Conservation (phyloP, 2,329 filamentous ascomycete species). For the Chrysoporthe austroafricana region DNA sequence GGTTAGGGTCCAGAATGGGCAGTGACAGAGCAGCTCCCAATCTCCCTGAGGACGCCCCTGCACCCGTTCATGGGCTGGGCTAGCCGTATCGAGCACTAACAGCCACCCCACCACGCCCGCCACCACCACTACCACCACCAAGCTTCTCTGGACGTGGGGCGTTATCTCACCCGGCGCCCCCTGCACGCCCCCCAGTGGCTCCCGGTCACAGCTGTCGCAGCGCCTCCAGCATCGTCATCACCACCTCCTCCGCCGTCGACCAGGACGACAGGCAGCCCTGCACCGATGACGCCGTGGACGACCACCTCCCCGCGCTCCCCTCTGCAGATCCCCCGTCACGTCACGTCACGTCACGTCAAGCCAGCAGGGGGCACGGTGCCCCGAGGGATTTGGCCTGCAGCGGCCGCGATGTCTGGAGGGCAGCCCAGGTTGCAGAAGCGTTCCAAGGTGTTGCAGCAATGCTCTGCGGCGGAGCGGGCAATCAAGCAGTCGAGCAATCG, state of each 20-base stretch:
- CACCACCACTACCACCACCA: not conserved
- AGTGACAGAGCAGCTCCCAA: constrained; percentile 13
- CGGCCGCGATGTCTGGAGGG: not conserved
- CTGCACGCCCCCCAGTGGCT: not conserved
- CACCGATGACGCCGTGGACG: not conserved
- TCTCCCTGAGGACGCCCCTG: constrained; percentile 5
- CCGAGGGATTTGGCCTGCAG: not conserved
- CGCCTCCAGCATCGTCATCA: not conserved
- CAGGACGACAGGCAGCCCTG: not conserved
- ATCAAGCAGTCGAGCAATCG: not conserved
- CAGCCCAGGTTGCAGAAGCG: constrained; percentile 1
- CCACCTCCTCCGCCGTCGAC: not conserved
- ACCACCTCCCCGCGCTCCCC: not conserved
- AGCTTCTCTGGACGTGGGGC: not conserved
- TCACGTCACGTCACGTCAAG: no score
- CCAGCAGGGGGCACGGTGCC: not conserved
- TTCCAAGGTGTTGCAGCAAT: not conserved
- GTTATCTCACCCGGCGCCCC: not conserved
- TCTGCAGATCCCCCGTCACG: not conserved
- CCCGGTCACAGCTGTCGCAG: no score
- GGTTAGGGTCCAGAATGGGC: constrained; percentile 5
- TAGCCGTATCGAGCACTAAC: not conserved
- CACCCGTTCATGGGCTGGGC: not conserved
- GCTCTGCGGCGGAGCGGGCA: not conserved
- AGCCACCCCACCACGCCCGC: not conserved